phyloP scores from a whole-genome alignment of 495 filamentous ascomycete species.

The Aspergillus biplanus region DNA sequence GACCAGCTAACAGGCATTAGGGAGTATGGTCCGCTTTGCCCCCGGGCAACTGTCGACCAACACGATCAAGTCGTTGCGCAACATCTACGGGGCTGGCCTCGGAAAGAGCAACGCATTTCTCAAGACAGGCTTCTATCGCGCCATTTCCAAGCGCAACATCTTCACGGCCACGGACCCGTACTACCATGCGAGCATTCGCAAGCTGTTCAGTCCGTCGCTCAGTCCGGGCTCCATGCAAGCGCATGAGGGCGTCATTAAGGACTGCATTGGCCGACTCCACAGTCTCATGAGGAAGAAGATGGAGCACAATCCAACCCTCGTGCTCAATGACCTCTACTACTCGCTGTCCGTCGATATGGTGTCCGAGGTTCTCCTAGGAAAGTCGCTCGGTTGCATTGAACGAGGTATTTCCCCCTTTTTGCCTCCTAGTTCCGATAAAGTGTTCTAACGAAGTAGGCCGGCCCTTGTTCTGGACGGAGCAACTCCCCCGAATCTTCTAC shows the following conservation, averaged over 20 bases:
- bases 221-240: slow-evolving; percentile 28
- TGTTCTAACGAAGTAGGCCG: not conserved
- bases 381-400: slow-evolving; percentile 30
- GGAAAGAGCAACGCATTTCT: slow-evolving; percentile 28
- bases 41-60: slow-evolving; percentile 33
- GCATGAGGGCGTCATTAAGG: slow-evolving; percentile 27
- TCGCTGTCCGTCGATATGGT: slow-evolving; percentile 34
- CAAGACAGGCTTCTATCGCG: slow-evolving; percentile 32
- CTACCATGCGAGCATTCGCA: slow-evolving; percentile 30
- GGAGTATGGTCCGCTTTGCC: slow-evolving; percentile 28
- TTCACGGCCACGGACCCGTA: slow-evolving; percentile 31
- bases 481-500: slow-evolving; percentile 34
- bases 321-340: slow-evolving; percentile 30
- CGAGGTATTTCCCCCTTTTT: no score
- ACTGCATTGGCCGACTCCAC: slow-evolving; percentile 26
- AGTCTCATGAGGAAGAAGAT: slow-evolving; percentile 21
- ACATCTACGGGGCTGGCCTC: slow-evolving; percentile 30
- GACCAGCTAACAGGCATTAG: not conserved
- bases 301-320: slow-evolving; percentile 14
- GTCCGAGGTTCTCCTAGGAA: slow-evolving; percentile 32
- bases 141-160: slow-evolving; percentile 32
- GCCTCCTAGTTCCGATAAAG: slow-evolving; percentile 6
- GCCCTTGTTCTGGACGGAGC: slow-evolving; percentile 34
- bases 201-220: slow-evolving; percentile 31
- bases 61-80: slow-evolving; percentile 30